Conservation (phyloP, 257 asterid genomes). For the Solanum stenotomum region DNA sequence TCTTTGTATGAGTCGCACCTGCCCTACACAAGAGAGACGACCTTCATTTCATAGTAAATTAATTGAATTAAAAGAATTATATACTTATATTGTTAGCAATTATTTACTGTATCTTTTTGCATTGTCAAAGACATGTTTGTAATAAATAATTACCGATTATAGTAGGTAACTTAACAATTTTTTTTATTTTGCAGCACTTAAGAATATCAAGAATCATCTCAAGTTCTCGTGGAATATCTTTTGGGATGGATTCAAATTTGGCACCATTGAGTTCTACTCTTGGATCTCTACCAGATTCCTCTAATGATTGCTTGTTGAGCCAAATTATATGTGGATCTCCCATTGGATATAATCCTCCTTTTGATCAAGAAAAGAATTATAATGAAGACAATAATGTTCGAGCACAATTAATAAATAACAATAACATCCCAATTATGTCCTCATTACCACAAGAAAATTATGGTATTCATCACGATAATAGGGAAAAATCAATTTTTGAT, state of each 20-base stretch:
- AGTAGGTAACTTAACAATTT: background rate
- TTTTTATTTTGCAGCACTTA: constrained; percentile 24
- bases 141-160: background rate
- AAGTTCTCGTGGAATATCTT: constrained; percentile 21
- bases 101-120: background rate
- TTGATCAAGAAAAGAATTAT: background rate
- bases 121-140: background rate
- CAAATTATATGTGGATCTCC: constrained; percentile 12
- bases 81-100: background rate
- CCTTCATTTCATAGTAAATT: background rate
- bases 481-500: constrained; percentile 27
- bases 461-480: constrained; percentile 9
- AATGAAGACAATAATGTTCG: background rate
- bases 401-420: background rate
- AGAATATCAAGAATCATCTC: constrained; percentile 17
- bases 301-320: background rate
- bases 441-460: background rate
- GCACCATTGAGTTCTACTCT: background rate
- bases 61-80: background rate
- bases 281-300: constrained; percentile 4
- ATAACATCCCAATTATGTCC: background rate
- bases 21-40: background rate
- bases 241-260: background rate
- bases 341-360: constrained; percentile 1
- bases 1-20: background rate